phyloP scores from a whole-genome alignment of 306 rosid genomes.

The Prunus kanzakura region DNA sequence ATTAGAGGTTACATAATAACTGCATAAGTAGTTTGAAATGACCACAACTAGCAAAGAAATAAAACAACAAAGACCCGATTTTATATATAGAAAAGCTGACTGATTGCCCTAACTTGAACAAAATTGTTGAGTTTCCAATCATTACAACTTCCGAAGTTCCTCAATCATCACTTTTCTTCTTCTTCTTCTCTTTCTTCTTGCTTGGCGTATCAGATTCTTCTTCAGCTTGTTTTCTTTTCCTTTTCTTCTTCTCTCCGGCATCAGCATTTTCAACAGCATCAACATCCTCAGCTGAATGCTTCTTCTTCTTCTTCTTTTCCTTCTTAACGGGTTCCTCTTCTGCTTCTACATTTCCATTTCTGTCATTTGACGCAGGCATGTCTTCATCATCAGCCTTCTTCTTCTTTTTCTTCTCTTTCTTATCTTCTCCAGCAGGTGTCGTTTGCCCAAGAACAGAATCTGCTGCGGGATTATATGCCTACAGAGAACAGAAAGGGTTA shows the following conservation, averaged over 20 bases:
- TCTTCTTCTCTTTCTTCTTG: conserved; percentile 55
- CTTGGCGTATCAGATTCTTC: conserved; percentile 47
- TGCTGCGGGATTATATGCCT: conserved; percentile 85
- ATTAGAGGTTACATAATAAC: conserved; percentile 13
- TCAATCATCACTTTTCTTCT: conserved; percentile 47
- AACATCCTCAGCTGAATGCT: conserved; percentile 36
- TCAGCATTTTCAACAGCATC: conserved; percentile 22
- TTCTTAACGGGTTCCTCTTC: conserved; percentile 38
- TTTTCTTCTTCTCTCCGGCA: conserved; percentile 41
- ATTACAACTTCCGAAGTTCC: neutral
- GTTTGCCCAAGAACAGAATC: conserved; percentile 59
- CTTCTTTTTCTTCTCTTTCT: conserved; percentile 58
- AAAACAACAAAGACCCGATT: conserved; percentile 16
- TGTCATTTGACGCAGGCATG: conserved; percentile 15
- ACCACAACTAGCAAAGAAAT: conserved; percentile 5
- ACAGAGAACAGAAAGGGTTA: conserved; percentile 17
- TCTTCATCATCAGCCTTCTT: conserved; percentile 38
- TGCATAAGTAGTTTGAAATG: conserved; percentile 13
- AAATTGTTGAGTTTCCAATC: conserved; percentile 21
- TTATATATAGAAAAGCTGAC: conserved; percentile 21
- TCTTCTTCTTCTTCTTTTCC: conserved; percentile 50
- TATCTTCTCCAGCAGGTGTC: conserved; percentile 15
- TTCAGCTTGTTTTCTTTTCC: conserved; percentile 49
- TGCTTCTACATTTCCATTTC: conserved; percentile 19
- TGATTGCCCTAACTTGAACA: conserved; percentile 31